Evolutionary conservation across 805 yeast genomes (phyloP).

Genomic region (Jamesozyma lodderae): DNA sequence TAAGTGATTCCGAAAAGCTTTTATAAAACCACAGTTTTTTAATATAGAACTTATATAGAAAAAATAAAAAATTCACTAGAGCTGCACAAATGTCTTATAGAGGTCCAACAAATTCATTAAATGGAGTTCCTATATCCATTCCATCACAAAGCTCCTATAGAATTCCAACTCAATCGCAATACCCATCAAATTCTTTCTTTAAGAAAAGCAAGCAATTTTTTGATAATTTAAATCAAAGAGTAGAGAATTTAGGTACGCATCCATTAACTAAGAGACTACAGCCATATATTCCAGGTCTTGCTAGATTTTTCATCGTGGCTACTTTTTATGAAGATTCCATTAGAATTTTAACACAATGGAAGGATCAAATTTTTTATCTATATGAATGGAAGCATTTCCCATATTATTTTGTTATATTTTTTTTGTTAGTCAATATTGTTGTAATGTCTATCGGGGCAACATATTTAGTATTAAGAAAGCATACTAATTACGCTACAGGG

Average conservation of each 20-base stretch:
- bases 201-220: background rate
- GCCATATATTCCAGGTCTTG: conserved; percentile 80
- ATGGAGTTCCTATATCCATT: background rate
- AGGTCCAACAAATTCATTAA: background rate
- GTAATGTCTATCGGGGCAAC: conserved; percentile 71
- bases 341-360: conserved; percentile 82
- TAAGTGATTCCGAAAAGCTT: too few relatives aligned
- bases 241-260: conserved; percentile 40
- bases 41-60: too few relatives aligned
- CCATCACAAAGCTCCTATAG: background rate
- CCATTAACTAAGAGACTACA: conserved; percentile 41
- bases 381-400: conserved; percentile 75
- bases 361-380: conserved; percentile 78
- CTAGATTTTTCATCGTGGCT: conserved; percentile 84
- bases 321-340: conserved; percentile 87
- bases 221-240: background rate
- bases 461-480: conserved; percentile 60
- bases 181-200: background rate
- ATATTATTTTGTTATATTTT: conserved; percentile 59
- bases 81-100: background rate
- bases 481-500: conserved; percentile 61
- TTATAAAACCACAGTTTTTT: too few relatives aligned
- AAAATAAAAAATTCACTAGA: too few relatives aligned
- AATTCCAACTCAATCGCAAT: background rate
- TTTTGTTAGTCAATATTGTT: conserved; percentile 53